These are phyloP conservation scores for Lenzites betulinus DNA, from an alignment of 768 basidiomycete species.

Conservation along the genomic window DNA sequence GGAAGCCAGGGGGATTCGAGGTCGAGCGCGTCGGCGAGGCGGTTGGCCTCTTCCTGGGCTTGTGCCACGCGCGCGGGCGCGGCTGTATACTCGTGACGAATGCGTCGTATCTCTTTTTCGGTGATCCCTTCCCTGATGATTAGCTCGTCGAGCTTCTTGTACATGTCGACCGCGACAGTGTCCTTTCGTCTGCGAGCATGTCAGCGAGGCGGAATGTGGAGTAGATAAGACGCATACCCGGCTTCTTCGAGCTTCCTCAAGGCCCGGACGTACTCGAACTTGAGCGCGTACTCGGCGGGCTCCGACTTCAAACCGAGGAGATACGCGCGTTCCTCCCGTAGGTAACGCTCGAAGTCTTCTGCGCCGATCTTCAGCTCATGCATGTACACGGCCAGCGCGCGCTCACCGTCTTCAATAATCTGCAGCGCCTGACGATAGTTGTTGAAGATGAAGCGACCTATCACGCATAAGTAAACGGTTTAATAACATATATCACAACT, in stretches of 20 bases:
- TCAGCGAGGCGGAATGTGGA: not conserved
- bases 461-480: not conserved
- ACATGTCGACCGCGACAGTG: not conserved
- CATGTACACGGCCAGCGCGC: not conserved
- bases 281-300: conserved; percentile 8
- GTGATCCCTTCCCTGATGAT: not conserved
- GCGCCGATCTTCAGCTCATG: not conserved
- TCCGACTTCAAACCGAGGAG: conserved; percentile 13
- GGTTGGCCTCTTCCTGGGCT: not conserved
- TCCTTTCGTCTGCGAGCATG: not conserved
- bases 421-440: conserved; percentile 12
- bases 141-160: not conserved
- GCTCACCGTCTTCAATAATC: conserved; percentile 3
- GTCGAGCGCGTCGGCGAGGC: conserved; percentile 16
- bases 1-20: conserved; percentile 23
- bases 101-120: not conserved
- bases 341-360: conserved; percentile 13
- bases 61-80: not conserved
- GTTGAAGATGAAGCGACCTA: conserved; percentile 13
- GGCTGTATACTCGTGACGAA: not conserved
- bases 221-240: not conserved
- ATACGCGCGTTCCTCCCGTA: conserved; percentile 20
- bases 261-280: conserved; percentile 19
- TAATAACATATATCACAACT: not conserved
- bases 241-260: conserved; percentile 4